A percentile compares a stretch with the other conserved stretches of the same genome.
Evolutionary conservation across 352 stramenopile genomes (phyloP).

Genomic region (Peronospora destructor): DNA sequence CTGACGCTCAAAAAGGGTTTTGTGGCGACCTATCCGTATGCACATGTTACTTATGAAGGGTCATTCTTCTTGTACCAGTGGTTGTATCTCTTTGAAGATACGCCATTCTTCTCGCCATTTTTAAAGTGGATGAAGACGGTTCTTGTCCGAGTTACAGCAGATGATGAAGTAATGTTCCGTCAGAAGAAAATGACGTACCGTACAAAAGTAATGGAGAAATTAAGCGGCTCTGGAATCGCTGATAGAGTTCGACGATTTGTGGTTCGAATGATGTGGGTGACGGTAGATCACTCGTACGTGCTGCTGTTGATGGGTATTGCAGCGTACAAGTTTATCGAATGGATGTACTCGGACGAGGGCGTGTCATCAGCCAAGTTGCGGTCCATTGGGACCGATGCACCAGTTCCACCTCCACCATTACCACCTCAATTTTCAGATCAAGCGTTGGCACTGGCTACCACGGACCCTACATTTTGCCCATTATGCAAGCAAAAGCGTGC

Average conservation of each 20-base stretch:
- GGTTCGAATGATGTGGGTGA: constrained; percentile 52
- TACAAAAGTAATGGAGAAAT: constrained; percentile 37
- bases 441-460: constrained; percentile 36
- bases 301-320: constrained; percentile 69
- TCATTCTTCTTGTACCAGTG: constrained; percentile 82
- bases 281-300: constrained; percentile 77
- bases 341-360: constrained; percentile 85
- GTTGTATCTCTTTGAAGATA: constrained; percentile 83
- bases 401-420: constrained; percentile 64
- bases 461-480: constrained; percentile 49
- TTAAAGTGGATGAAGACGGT: constrained; percentile 63
- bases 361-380: constrained; percentile 43
- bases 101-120: constrained; percentile 77
- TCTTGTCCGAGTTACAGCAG: constrained; percentile 60
- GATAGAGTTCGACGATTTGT: constrained; percentile 36
- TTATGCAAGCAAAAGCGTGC: constrained; percentile 67
- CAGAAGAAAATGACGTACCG: constrained; percentile 57
- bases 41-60: constrained; percentile 74
- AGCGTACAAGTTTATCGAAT: constrained; percentile 83
- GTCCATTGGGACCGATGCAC: constrained; percentile 44
- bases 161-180: constrained; percentile 54
- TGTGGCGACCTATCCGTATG: constrained; percentile 62
- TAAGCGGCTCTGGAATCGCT: constrained; percentile 38
- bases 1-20: constrained; percentile 49
- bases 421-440: constrained; percentile 59